Conservation (phyloP, 2,329 filamentous ascomycete genomes). For the Fusarium illudens region DNA sequence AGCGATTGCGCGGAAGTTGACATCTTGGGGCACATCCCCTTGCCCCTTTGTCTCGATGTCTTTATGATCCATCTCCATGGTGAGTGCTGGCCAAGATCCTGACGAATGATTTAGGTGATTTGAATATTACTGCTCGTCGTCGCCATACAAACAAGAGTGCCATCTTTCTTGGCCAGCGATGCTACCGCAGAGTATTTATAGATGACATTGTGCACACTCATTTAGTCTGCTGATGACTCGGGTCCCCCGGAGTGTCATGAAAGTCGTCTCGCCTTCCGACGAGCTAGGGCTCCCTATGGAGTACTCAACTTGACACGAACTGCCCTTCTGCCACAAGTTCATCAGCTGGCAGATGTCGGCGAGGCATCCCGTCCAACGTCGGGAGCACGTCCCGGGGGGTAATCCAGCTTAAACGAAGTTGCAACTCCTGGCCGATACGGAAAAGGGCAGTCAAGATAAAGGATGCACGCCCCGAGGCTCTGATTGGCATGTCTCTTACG, state of each 20-base stretch:
- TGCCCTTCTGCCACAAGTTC: not conserved
- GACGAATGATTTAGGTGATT: not conserved
- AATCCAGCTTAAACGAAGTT: not conserved
- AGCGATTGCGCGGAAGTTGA: conserved; percentile 4
- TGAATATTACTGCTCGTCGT: not conserved
- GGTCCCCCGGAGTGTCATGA: not conserved
- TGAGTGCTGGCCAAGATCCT: not conserved
- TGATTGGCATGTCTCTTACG: not conserved
- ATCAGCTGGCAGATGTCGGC: not conserved
- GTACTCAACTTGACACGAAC: not conserved
- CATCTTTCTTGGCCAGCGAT: not conserved
- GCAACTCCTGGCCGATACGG: not conserved
- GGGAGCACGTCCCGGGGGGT: not conserved
- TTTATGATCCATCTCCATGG: not conserved
- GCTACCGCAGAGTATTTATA: not conserved
- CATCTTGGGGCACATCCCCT: not conserved
- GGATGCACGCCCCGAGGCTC: not conserved
- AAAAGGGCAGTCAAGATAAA: not conserved
- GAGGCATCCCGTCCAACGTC: not conserved
- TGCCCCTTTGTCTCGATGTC: conserved; percentile 1
- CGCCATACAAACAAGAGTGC: not conserved
- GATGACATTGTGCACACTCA: not conserved
- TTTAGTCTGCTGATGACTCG: not conserved
- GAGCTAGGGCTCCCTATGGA: not conserved
- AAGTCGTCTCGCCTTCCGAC: not conserved